These are phyloP conservation scores for Candida chilensis DNA, from an alignment of 805 yeast genomes.

Conservation along the genomic window DNA sequence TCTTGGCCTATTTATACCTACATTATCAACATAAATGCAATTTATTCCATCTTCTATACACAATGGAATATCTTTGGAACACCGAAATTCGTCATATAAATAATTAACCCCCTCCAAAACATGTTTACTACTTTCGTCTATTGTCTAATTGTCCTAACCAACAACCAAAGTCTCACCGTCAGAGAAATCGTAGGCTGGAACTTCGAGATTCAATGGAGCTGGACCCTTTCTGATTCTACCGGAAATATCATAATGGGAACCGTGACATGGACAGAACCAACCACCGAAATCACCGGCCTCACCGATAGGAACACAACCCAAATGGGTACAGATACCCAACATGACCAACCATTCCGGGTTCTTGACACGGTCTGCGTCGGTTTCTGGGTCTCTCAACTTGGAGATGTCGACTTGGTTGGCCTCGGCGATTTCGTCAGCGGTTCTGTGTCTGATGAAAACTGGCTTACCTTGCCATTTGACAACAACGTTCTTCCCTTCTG, in stretches of 20 bases:
- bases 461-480: conserved; percentile 99
- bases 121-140: too few species aligned
- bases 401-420: conserved; percentile 79
- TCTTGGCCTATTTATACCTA: too few species aligned
- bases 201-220: conserved; percentile 97
- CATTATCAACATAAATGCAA: too few species aligned
- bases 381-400: conserved; percentile 87
- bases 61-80: too few species aligned
- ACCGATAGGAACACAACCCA: conserved; percentile 99
- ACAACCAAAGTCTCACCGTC: conserved; percentile 76
- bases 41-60: too few species aligned
- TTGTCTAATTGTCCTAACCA: too few species aligned
- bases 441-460: conserved; percentile 98
- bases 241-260: conserved; percentile 99
- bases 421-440: conserved; percentile 85
- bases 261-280: conserved; percentile 99
- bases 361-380: conserved; percentile 87
- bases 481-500: conserved; percentile 95
- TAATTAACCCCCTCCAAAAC: too few species aligned
- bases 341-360: conserved; percentile 98
- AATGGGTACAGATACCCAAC: conserved; percentile 99
- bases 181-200: conserved; percentile 81
- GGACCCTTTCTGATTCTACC: conserved; percentile 99
- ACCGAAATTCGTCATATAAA: too few species aligned
- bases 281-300: conserved; percentile 99